Evolutionary conservation across 164 flowering plant species (phyloP).

Genomic region (Berberis vulgaris): DNA sequence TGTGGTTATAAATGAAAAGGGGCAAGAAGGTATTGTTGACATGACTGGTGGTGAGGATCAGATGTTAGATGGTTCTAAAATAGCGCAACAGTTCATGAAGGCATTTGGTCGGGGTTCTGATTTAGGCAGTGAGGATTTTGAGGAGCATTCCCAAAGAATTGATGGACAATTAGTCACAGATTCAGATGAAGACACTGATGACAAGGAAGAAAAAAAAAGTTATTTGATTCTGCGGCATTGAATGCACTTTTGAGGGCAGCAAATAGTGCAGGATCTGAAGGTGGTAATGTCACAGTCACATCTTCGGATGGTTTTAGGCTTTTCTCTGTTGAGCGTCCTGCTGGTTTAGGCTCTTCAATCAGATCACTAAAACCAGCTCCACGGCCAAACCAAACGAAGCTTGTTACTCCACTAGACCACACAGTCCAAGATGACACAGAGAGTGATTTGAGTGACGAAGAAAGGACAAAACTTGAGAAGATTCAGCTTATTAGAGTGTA

Average conservation of each 20-base stretch:
- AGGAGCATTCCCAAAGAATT: slow-evolving; percentile 32
- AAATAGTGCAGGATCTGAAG: slow-evolving; percentile 43
- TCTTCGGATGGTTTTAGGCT: slow-evolving; percentile 71
- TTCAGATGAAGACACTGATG: slow-evolving; percentile 87
- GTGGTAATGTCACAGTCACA: slow-evolving; percentile 45
- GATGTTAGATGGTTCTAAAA: no score
- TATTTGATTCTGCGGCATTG: slow-evolving; percentile 85
- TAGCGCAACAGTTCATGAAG: no score
- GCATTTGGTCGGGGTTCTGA: no score
- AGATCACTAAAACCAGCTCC: slow-evolving; percentile 53
- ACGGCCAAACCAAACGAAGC: slow-evolving; percentile 36
- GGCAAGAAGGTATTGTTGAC: slow-evolving; percentile 6
- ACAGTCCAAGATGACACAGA: slow-evolving; percentile 23
- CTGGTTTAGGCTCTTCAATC: slow-evolving; percentile 75
- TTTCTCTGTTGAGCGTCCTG: slow-evolving; percentile 85
- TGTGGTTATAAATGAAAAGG: no score
- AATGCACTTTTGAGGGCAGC: slow-evolving; percentile 96
- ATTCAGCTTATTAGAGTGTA: slow-evolving; percentile 69
- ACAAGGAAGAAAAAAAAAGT: slow-evolving; percentile 60
- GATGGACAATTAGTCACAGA: slow-evolving; percentile 85
- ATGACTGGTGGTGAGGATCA: neutral
- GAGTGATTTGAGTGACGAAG: slow-evolving; percentile 56
- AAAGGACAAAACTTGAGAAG: slow-evolving; percentile 62
- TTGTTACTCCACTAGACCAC: slow-evolving; percentile 33
- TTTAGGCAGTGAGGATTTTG: slow-evolving; percentile 17